These are phyloP conservation scores for Fraxinus quadrangulata DNA, from an alignment of 257 asterid genomes.

Conservation along the genomic window DNA sequence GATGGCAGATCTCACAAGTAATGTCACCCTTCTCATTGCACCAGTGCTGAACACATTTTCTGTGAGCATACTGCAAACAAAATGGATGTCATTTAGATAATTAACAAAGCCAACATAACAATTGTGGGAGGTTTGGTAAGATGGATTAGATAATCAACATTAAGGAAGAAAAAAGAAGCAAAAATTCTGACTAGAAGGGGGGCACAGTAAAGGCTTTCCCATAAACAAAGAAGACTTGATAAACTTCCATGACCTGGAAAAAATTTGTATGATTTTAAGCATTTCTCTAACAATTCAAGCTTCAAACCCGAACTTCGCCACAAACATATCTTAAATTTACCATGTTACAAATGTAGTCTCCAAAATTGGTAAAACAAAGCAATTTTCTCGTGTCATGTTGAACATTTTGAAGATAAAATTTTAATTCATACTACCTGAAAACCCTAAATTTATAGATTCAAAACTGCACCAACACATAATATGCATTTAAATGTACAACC, in stretches of 20 bases:
- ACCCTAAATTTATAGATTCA: not conserved
- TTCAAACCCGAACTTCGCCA: not conserved
- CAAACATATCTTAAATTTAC: conserved; percentile 4
- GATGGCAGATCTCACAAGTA: conserved; percentile 94
- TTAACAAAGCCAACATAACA: conserved; percentile 9
- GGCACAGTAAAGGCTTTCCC: not conserved
- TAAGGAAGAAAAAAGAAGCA: not conserved
- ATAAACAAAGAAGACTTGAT: not conserved
- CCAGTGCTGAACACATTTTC: conserved; percentile 97
- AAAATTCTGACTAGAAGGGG: conserved; percentile 8
- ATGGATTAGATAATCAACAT: not conserved
- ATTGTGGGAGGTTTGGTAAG: conserved; percentile 3
- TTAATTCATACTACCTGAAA: conserved; percentile 5
- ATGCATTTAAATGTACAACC: not conserved
- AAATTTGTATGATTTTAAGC: not conserved
- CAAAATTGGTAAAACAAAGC: not conserved
- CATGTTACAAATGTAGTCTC: not conserved
- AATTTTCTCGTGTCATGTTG: not conserved
- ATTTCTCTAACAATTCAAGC: not conserved
- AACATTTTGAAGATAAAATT: conserved; percentile 5
- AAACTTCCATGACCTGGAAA: not conserved
- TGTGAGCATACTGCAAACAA: conserved; percentile 87
- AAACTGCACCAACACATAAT: not conserved
- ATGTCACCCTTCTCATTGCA: conserved; percentile 98
- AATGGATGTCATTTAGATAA: conserved; percentile 22